Conservation (phyloP, 495 filamentous ascomycete species). For the Pyrenopolyporus hunteri region DNA sequence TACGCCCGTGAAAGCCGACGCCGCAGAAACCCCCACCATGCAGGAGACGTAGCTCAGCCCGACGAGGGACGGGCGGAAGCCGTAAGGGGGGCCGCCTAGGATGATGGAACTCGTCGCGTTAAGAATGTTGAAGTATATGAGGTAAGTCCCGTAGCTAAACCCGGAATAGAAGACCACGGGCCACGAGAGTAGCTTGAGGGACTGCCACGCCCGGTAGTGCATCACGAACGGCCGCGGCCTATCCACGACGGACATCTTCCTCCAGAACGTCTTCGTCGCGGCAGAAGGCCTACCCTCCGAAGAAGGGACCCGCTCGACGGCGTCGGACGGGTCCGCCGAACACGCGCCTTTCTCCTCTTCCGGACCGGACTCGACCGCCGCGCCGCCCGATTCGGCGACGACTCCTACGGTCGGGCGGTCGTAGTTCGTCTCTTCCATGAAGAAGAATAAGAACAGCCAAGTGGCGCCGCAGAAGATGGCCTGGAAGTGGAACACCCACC, state of each 20-base stretch:
- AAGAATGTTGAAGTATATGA: conserved; percentile 71
- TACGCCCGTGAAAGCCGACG: conserved; percentile 39
- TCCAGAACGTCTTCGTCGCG: conserved; percentile 53
- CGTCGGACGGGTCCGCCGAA: conserved; percentile 5
- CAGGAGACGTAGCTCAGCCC: conserved; percentile 66
- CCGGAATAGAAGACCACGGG: conserved; percentile 71
- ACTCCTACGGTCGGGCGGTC: conserved; percentile 47
- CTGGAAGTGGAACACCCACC: conserved; percentile 70
- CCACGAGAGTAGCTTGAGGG: conserved; percentile 57
- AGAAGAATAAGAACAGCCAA: conserved; percentile 67
- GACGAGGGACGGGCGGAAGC: conserved; percentile 63
- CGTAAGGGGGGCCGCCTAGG: conserved; percentile 62
- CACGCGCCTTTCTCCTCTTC: conserved; percentile 27
- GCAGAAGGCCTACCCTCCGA: conserved; percentile 28
- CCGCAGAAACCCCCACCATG: conserved; percentile 57
- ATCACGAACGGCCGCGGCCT: conserved; percentile 62
- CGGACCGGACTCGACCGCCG: conserved; percentile 1
- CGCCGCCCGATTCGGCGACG: conserved; percentile 28
- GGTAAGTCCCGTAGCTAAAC: conserved; percentile 67
- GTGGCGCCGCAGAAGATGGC: conserved; percentile 64
- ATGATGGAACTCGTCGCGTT: conserved; percentile 69
- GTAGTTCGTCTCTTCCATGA: conserved; percentile 75
- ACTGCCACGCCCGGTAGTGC: conserved; percentile 44
- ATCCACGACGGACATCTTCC: conserved; percentile 60
- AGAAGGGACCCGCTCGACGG: conserved; percentile 43